Conservation (phyloP, 495 filamentous ascomycete genomes). For the Lophiotrema nucula region DNA sequence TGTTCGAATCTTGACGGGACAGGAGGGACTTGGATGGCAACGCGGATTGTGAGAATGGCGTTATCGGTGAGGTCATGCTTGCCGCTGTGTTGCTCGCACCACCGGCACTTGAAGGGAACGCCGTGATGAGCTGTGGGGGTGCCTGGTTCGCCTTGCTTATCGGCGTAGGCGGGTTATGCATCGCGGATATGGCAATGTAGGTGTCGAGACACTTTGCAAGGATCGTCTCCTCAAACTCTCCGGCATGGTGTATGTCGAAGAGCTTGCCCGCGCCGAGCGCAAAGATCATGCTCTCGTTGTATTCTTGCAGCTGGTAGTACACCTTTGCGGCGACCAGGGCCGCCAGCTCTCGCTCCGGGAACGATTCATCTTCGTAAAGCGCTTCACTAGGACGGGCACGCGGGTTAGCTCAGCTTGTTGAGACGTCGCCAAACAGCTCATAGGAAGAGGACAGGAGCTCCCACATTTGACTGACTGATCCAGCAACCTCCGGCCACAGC, state of each 20-base stretch:
- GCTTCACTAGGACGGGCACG: constrained; percentile 69
- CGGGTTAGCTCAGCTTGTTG: too few relatives aligned
- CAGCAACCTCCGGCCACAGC: constrained; percentile 95
- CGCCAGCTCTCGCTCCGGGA: constrained; percentile 90
- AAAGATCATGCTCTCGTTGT: constrained; percentile 99
- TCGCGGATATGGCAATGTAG: constrained; percentile 82
- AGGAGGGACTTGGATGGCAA: constrained; percentile 91
- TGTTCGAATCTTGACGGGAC: constrained; percentile 68
- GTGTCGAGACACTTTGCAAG: constrained; percentile 97
- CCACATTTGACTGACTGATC: constrained; percentile 88
- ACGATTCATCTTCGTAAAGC: constrained; percentile 92
- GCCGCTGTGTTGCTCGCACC: constrained; percentile 61
- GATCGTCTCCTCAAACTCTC: constrained; percentile 99
- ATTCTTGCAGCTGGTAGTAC: constrained; percentile 97
- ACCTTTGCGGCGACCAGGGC: constrained; percentile 95
- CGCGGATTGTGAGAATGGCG: constrained; percentile 88
- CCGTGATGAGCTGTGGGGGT: constrained; percentile 68
- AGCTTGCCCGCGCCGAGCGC: constrained; percentile 92
- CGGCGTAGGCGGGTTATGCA: constrained; percentile 58
- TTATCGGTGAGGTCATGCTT: constrained; percentile 78
- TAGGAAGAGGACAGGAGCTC: constrained; percentile 31
- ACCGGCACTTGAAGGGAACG: constrained; percentile 64
- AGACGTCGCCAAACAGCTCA: constrained; percentile 19
- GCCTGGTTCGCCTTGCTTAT: constrained; percentile 51
- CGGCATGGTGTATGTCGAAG: constrained; percentile 85